Base-by-base conservation (phyloP, 148 eudicot species). In the Amaranthus palmeri region DNA sequence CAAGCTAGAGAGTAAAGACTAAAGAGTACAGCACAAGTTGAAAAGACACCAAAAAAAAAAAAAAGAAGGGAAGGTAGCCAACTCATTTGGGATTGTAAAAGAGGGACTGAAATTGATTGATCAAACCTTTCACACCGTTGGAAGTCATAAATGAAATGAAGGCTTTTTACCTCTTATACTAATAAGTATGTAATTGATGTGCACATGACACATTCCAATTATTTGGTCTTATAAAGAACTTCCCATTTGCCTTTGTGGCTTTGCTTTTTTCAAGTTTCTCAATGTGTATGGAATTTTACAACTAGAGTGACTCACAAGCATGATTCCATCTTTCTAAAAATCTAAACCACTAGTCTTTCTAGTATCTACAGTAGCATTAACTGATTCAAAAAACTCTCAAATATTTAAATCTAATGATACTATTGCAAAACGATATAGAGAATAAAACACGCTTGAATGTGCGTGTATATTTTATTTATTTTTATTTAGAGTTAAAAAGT, bases 191-290 rank as follows among this genome's bases (percentile, higher is more conserved):
- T 43, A 43, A 64, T 40, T 46, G 73, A 45, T 67, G 51, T 70
- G 70, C 79, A 76, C 69, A 76, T 71, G 75, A 57, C 71, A 69
- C 73, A 61, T 50, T 42, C 42, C 71, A 70, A 70, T 65, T 36
- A 77, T 76, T 71, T 55, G 79, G 65, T 71, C 70, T 71, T 13
- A 4, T 50, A 70, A 77, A 58, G 64, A 59, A 11, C 51, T 10
- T 18, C 43, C 57, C 66, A 11, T 50, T 10, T 45, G 51, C 57
- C 66, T n/a, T 3, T 6, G 66, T 74, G 72, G 51, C 65, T 61
- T 46, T 56, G 40, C 59, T 43, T 8, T 12, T 52, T 66, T 56
- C 41, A 66, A 14, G 36, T 6, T 40, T 57, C 25, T 55, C n/a
- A 46, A 54, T 15, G 59, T 46, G 11, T 13, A 65, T 54, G 70